Evolutionary conservation across 306 rosid species (phyloP).

Genomic region (Geum urbanum): DNA sequence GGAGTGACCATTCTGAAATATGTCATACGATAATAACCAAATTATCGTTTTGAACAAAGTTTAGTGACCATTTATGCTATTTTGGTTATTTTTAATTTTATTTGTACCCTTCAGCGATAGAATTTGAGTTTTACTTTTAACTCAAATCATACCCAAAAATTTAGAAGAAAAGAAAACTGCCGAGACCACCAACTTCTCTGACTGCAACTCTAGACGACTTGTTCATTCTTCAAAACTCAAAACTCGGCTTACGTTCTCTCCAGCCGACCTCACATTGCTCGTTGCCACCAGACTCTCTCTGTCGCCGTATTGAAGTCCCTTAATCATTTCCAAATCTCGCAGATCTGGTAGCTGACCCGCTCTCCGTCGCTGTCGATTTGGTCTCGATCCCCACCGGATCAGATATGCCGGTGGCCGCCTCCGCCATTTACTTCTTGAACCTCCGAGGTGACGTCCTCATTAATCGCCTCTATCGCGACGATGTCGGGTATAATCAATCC

Average conservation of each 20-base stretch:
- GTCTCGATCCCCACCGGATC: constrained; percentile 46
- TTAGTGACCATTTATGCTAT: too few relatives aligned
- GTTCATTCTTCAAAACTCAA: neutral
- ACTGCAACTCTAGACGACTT: neutral
- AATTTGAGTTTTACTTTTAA: too few relatives aligned
- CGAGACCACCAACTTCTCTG: neutral
- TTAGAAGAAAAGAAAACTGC: neutral
- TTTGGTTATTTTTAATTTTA: too few relatives aligned
- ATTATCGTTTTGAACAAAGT: too few relatives aligned
- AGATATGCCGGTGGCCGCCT: constrained; percentile 94
- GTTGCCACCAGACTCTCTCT: neutral
- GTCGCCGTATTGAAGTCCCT: neutral
- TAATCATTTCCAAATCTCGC: constrained; percentile 4
- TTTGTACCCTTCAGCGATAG: too few relatives aligned
- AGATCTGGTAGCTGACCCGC: constrained; percentile 30
- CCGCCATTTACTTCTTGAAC: constrained; percentile 79
- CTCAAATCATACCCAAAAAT: neutral
- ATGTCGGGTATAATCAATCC: constrained; percentile 71
- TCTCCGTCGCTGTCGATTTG: constrained; percentile 21
- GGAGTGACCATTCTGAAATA: too few relatives aligned
- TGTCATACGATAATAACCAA: too few relatives aligned
- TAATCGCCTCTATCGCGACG: constrained; percentile 94
- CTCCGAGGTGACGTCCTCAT: constrained; percentile 97
- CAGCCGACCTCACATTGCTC: neutral
- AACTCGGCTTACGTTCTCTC: neutral